Conservation (phyloP, 2,329 filamentous ascomycete genomes). For the Dactylonectria macrodidyma region DNA sequence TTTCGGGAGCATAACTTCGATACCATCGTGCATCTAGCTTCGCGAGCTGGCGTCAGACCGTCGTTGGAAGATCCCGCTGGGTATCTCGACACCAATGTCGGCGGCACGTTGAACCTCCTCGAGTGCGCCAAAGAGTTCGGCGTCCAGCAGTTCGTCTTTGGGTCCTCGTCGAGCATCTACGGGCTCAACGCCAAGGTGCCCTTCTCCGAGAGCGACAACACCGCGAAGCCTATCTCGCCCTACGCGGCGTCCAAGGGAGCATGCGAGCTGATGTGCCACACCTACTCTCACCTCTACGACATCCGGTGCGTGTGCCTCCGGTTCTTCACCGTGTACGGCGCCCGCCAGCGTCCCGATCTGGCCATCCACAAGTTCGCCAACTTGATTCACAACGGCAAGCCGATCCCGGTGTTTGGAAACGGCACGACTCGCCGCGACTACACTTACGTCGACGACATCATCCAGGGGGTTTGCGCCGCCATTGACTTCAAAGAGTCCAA, state of each 20-base stretch:
- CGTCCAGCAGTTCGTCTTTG: constrained; percentile 43
- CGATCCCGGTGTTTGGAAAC: constrained; percentile 45
- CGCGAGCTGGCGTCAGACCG: constrained; percentile 42
- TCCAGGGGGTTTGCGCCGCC: constrained; percentile 41
- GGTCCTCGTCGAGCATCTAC: constrained; percentile 45
- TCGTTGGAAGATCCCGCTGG: constrained; percentile 35
- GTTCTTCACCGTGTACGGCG: constrained; percentile 48
- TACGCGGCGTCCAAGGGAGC: constrained; percentile 40
- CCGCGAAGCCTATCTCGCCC: constrained; percentile 41
- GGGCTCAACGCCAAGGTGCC: constrained; percentile 40
- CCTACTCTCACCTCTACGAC: constrained; percentile 43
- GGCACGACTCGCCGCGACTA: constrained; percentile 44
- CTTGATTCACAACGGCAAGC: constrained; percentile 40
- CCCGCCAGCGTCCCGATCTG: constrained; percentile 44
- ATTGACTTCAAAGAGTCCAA: constrained; percentile 36
- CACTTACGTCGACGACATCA: constrained; percentile 45
- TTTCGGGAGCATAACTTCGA: constrained; percentile 36
- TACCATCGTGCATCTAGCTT: constrained; percentile 41
- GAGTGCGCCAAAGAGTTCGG: constrained; percentile 43
- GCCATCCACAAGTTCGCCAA: constrained; percentile 45
- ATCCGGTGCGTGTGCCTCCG: constrained; percentile 44
- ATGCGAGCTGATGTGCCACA: constrained; percentile 43
- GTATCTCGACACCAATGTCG: constrained; percentile 45
- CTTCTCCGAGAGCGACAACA: constrained; percentile 39
- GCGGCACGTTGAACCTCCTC: constrained; percentile 42